phyloP scores from a whole-genome alignment of 305 asterid genomes.

The Solanum aculeatissimum region DNA sequence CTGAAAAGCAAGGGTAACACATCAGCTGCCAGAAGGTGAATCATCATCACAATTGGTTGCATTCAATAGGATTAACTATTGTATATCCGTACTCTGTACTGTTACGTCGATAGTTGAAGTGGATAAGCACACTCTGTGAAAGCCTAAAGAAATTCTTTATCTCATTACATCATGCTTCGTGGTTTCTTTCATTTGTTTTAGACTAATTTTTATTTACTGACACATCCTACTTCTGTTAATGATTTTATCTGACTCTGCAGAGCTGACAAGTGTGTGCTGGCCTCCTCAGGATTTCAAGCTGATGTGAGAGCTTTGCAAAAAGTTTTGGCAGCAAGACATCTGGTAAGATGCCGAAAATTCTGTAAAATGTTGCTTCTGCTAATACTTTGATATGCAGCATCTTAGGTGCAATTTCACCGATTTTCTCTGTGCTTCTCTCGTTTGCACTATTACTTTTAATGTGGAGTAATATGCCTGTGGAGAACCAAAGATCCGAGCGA shows the following conservation, averaged over 20 bases:
- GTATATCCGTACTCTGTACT: not conserved
- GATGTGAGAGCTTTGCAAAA: constrained; percentile 89
- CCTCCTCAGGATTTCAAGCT: constrained; percentile 96
- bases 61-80: not conserved
- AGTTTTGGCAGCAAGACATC: constrained; percentile 73
- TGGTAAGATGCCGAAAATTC: constrained; percentile 33
- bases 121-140: not conserved
- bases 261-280: constrained; percentile 82
- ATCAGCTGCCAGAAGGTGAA: not conserved
- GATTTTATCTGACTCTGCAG: constrained; percentile 13
- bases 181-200: not conserved
- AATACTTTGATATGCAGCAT: not conserved
- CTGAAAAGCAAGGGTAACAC: not conserved
- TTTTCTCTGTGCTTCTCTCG: not conserved
- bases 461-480: not conserved
- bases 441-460: not conserved
- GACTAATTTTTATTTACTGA: not conserved
- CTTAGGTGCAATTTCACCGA: not conserved
- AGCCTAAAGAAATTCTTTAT: not conserved
- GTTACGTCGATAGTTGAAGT: not conserved
- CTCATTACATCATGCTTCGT: not conserved
- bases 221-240: not conserved
- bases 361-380: not conserved
- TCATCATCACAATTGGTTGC: not conserved
- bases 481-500: not conserved